Conservation (phyloP, 2,329 filamentous ascomycete species). For the Talaromyces sp. region DNA sequence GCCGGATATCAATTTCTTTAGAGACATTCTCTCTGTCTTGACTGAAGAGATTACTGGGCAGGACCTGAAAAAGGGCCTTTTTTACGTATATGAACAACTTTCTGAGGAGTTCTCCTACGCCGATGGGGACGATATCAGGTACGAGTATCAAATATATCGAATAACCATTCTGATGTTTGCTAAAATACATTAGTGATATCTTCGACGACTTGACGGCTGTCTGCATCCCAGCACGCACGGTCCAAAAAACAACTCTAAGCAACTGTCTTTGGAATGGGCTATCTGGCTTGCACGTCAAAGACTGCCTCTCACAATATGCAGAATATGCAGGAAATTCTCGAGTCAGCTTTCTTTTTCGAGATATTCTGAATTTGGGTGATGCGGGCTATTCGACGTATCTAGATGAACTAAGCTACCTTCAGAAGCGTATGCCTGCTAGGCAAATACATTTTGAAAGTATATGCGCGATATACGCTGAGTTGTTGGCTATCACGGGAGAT, state of each 20-base stretch:
- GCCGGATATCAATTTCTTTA: conserved; percentile 8
- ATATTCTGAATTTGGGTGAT: background rate
- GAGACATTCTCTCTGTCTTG: background rate
- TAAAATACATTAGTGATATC: background rate
- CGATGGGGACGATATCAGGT: background rate
- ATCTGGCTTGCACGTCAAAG: background rate
- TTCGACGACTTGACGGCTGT: background rate
- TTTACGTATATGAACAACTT: background rate
- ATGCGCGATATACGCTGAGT: background rate
- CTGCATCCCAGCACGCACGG: background rate
- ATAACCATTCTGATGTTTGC: background rate
- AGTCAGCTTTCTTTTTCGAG: conserved; percentile 6
- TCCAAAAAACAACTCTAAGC: background rate
- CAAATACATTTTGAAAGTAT: background rate
- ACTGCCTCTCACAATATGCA: conserved; percentile 1
- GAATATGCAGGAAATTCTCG: conserved; percentile 1
- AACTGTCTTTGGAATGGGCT: background rate
- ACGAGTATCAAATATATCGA: background rate
- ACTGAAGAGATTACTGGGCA: background rate
- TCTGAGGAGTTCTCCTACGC: background rate
- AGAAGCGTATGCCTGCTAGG: background rate
- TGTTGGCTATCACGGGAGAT: background rate
- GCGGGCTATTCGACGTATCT: background rate
- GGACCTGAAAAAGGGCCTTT: background rate
- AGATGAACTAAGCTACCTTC: background rate